Evolutionary conservation across 2,329 filamentous ascomycete genomes (phyloP).

Genomic region (Epichloe sylvatica): DNA sequence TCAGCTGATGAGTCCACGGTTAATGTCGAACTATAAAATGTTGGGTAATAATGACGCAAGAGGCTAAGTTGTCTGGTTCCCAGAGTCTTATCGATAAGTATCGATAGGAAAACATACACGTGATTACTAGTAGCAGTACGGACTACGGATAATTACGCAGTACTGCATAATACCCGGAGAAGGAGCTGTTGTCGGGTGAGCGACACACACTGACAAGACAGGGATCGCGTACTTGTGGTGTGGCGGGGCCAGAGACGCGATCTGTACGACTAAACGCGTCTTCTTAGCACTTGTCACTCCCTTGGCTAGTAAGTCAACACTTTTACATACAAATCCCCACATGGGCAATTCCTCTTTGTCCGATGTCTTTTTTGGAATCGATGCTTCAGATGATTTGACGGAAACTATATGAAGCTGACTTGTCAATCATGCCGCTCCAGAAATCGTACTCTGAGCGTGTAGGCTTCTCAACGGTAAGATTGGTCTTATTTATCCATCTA

Average conservation of each 20-base stretch:
- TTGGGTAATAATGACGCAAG: slow-evolving; percentile 7
- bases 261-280: slow-evolving; percentile 4
- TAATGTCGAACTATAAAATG: background rate
- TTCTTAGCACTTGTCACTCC: background rate
- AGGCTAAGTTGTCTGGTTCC: slow-evolving; percentile 5
- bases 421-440: slow-evolving; percentile 23
- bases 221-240: background rate
- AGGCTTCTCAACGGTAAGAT: slow-evolving; percentile 20
- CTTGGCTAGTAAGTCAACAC: background rate
- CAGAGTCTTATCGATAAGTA: background rate
- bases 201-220: background rate
- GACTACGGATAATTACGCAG: background rate
- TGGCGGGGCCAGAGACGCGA: slow-evolving; percentile 6
- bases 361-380: background rate
- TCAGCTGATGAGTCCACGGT: background rate
- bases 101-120: background rate
- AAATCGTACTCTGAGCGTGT: slow-evolving; percentile 27
- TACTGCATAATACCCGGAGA: background rate
- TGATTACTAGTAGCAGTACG: background rate
- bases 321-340: slow-evolving; percentile 2
- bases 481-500: background rate
- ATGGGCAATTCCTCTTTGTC: background rate
- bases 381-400: slow-evolving; percentile 7
- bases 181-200: background rate
- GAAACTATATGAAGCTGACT: slow-evolving; percentile 2